Base-by-base conservation (phyloP, 2,329 filamentous ascomycete genomes). In the Fusarium falciforme region DNA sequence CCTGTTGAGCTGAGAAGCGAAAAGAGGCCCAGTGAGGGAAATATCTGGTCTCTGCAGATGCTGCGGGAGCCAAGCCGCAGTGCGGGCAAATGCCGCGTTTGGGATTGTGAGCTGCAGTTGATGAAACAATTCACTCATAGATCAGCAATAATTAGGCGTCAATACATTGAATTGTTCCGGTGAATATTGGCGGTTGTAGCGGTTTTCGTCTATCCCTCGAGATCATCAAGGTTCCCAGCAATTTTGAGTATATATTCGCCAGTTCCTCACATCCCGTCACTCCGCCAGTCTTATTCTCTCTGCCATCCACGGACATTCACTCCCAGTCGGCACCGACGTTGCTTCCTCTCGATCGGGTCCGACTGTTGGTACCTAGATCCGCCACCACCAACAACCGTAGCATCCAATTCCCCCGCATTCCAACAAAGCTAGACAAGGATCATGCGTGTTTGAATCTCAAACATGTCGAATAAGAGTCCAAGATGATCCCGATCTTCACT, bases 401-500 rank as follows among this genome's bases (percentile, higher is more conserved):
- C 16, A 49, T 35, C 27, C 27, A 52, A 52, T 25, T 35, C 17
- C 70, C 58, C 68, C 71, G 64, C 71, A 66, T 22, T 36, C 29
- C 1, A n/a, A 6, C 31, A 16, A 60, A 29, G 36, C 68, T 61
- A 59, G 59, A 42, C 71, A 49, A 59, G 68, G 59, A 61, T 55
- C 4, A 17, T 38, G 5, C 16, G 29, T 27, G 38, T 36, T 25
- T 22, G 3, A 27, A 33, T 62, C 60, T 20, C 52, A 58, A 65
- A 40, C 44, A 73, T 36, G 35, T 47, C 49, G 14, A 74, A 74
- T 47, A 40, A 36, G 38, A 61, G 25, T 31, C 33, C 33, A 40
- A 40, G 44, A 66, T n/a, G 14, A n/a, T n/a, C 16, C 52, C 68
- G 64, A 74, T 69, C 68, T 35, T 58, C 64, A 17, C 1, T 27